Evolutionary conservation across 495 filamentous ascomycete genomes (phyloP), one percentile per base, ranked within the genome.

Genomic region (Hyaloscypha finlandica): DNA sequence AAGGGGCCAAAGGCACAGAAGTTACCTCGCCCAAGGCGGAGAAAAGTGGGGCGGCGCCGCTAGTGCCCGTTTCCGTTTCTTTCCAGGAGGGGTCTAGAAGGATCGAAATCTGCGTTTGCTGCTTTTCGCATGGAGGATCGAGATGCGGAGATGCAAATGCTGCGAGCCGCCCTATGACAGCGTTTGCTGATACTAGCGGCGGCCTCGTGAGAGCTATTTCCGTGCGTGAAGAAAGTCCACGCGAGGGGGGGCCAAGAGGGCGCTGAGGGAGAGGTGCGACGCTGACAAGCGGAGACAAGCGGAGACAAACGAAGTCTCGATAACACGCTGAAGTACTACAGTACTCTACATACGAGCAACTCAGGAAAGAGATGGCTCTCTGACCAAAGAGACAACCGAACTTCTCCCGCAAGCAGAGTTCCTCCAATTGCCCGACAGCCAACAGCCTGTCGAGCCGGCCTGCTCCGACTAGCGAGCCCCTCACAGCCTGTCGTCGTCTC

Each of bases 221-320:
- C 42, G 42, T 1, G 6, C 0, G 4, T 0, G 42, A 14, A 48
- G 42, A 48, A 19, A 19, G 8, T 37, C 35, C 35, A 37, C 35
- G 35, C 35, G 35, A 37, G 35, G 35, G 2, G 25, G 2, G 25
- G 25, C 25, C 25, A 25, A 25, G 25, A 25, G 25, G 25, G 25
- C 25, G 1, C 25, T 25, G 25, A 25, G 25, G 25, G 25, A 25
- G 25, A 25, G 25, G 2, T 25, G 25, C 25, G 25, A 25, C 25
- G 25, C 25, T 25, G 42, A 0, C 11, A 48, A 0, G 42, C 42
- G n/a, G n/a, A n/a, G n/a, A n/a, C n/a, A n/a, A n/a, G n/a, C n/a
- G n/a, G n/a, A n/a, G n/a, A 61, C 59, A 61, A 61, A 61, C 20
- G 22, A 61, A 61, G 59, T 48, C 2, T 61, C 59, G 3, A 61